Evolutionary conservation across 371 early-diverging fungal genomes (phyloP), one percentile per base, ranked within the genome.

Genomic region (Mortierella sp.): DNA sequence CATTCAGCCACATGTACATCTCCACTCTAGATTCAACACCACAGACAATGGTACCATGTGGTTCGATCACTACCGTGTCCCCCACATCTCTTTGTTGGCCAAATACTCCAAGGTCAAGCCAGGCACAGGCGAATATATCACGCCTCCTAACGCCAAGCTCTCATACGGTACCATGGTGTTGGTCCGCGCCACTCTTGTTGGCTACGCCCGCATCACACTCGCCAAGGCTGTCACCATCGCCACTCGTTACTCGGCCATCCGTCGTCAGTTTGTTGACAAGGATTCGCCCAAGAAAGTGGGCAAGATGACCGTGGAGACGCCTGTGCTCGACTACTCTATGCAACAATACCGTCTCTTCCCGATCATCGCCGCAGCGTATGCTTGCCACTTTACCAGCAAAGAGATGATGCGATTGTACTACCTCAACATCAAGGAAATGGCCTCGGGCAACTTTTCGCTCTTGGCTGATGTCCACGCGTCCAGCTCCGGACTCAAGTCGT

Each of bases 381-480:
- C 92, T 12, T 84, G 89, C 69, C 86, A 86, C 61, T 89, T 89
- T 55, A 89, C 91, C 19, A 89, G 90, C 10, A 79, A 81, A 42
- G 87, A 83, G 43, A 90, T 93, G 85, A 68, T 84, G 48, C 76
- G 67, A 24, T 82, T 87, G 71, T 93, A 93, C 78, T 56, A 85
- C 27, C 68, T 84, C 30, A 82, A 86, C 56, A 84, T 90, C 72
- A 72, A 61, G n/a, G 84, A 80, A 21, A 83, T 93, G 68, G 93
- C 55, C 86, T 89, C 60, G 87, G 84, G 86, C 9, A 84, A 89
- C 69, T 82, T 83, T 54, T 56, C 53, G 31, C 60, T 82, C 45
- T 81, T 95, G 51, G 91, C 92, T 39, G 95, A 93, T 72, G 85
- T 94, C 3, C 95, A 95, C 70, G 93, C 94, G 49, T 88, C 86